These are phyloP conservation scores for Cupressus sempervirens DNA, from an alignment of 75 land plant species.

Conservation along the genomic window DNA sequence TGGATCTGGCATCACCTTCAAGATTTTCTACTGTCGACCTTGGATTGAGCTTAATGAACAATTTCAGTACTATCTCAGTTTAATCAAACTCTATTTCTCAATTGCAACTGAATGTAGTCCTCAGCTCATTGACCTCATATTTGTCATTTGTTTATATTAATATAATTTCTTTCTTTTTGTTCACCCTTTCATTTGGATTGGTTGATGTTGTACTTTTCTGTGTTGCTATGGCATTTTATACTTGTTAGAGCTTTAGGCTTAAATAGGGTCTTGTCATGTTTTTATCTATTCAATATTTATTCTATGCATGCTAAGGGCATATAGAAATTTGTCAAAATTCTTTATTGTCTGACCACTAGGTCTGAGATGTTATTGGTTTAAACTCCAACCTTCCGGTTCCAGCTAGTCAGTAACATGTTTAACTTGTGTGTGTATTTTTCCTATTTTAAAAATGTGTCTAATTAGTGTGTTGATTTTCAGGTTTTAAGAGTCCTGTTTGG, in stretches of 20 bases:
- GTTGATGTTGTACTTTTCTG: not conserved
- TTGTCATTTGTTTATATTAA: not conserved
- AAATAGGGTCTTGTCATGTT: not conserved
- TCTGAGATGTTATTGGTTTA: too few relatives aligned
- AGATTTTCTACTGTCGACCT: not conserved
- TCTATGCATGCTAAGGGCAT: not conserved
- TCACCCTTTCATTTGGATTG: not conserved
- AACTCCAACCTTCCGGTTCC: too few relatives aligned
- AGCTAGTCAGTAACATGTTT: too few relatives aligned
- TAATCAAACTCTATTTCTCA: not conserved
- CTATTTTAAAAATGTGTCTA: not conserved
- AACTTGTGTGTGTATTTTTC: not conserved
- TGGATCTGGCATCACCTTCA: not conserved
- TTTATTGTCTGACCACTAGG: too few relatives aligned
- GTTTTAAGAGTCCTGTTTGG: slow-evolving; percentile 55
- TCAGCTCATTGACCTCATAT: not conserved
- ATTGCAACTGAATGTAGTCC: not conserved
- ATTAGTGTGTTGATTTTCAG: slow-evolving; percentile 41
- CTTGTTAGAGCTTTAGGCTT: not conserved
- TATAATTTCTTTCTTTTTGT: not conserved
- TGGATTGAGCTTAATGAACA: not conserved
- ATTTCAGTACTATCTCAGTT: not conserved
- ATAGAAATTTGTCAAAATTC: not conserved
- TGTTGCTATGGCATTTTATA: not conserved
- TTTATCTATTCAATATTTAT: not conserved